phyloP scores from a whole-genome alignment of 805 yeast genomes.

The Clavispora vitiphila region DNA sequence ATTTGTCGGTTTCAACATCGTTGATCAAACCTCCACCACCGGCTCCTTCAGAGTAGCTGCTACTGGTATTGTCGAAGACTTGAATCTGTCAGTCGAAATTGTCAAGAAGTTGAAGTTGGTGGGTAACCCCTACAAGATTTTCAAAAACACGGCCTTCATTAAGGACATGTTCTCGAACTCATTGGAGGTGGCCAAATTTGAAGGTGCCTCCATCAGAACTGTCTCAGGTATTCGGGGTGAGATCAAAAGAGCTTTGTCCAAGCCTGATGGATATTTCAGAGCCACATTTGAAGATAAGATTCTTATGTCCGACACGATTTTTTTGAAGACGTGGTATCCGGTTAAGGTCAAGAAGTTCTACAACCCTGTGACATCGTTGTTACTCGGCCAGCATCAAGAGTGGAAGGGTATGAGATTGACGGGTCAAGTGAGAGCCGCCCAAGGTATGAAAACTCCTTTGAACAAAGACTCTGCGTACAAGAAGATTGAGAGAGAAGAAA shows the following conservation, averaged over 20 bases:
- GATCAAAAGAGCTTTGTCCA: slow-evolving; percentile 87
- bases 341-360: slow-evolving; percentile 85
- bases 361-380: slow-evolving; percentile 91
- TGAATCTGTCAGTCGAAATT: slow-evolving; percentile 84
- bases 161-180: slow-evolving; percentile 93
- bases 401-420: slow-evolving; percentile 98
- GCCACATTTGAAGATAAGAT: slow-evolving; percentile 97
- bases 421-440: slow-evolving; percentile 84
- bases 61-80: slow-evolving; percentile 92
- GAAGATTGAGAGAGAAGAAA: slow-evolving; percentile 77
- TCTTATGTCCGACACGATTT: slow-evolving; percentile 81
- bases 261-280: slow-evolving; percentile 92
- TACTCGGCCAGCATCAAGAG: slow-evolving; percentile 68
- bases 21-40: slow-evolving; percentile 76
- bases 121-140: slow-evolving; percentile 90
- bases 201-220: slow-evolving; percentile 95
- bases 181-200: slow-evolving; percentile 94
- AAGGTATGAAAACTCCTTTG: slow-evolving; percentile 58
- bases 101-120: slow-evolving; percentile 94
- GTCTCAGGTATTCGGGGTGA: slow-evolving; percentile 98
- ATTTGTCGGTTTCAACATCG: slow-evolving; percentile 89
- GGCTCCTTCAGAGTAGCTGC: slow-evolving; percentile 94
- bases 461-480: slow-evolving; percentile 46
- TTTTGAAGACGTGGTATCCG: slow-evolving; percentile 95
- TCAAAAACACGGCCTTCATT: slow-evolving; percentile 93